Base-by-base conservation (phyloP, 139 green algal species). In the Pleodorina starrii region DNA sequence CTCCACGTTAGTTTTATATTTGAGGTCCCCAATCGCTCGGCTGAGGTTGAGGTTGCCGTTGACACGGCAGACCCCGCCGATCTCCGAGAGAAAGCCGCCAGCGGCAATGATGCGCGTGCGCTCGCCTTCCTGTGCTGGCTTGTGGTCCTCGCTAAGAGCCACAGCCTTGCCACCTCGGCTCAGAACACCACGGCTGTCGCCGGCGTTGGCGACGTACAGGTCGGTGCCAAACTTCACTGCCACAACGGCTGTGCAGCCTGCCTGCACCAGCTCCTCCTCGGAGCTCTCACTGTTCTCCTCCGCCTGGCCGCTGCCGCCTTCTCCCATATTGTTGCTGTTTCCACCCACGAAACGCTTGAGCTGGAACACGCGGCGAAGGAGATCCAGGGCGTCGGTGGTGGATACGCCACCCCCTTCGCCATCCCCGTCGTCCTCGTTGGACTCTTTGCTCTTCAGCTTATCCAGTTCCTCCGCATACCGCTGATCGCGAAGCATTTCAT, bases 11-110 rank as follows among this genome's bases (percentile, higher is more conserved):
- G 79, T 89, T 94, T 99, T 99, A 92, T 99, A 99, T 85, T 97
- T 97, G 59, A 99, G 93, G 90, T 99, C 98, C 0, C 98, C 98
- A 79, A 99, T 98, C 0, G 98, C 98, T 42, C 98, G 94, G 6
- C 95, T 98, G 86, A 99, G 93, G 91, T 99, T 99, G 5, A 99
- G 94, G 90, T 98, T 99, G 90, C 97, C 97, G 82, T 99, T 99
- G 0, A 99, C 97, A 36, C 97, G 92, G 73, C 88, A 91, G 16
- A 94, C 91, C 6, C 91, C 91, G 9, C 91, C 91, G 35, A 94
- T 92, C 44, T 94, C 91, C 44, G 73, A 88, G 6, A 94, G 74
- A 69, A 94, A 94, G 43, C 91, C 91, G n/a, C 97, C 97, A 14
- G 97, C 97, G 14, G 93, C 93, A 42, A 96, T 92, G 80, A 99